A percentile compares a stretch with the other conserved stretches of the same genome.
Evolutionary conservation across 108 stramenopile genomes (phyloP).

Genomic region (Mayamaea pseudoterrestris): DNA sequence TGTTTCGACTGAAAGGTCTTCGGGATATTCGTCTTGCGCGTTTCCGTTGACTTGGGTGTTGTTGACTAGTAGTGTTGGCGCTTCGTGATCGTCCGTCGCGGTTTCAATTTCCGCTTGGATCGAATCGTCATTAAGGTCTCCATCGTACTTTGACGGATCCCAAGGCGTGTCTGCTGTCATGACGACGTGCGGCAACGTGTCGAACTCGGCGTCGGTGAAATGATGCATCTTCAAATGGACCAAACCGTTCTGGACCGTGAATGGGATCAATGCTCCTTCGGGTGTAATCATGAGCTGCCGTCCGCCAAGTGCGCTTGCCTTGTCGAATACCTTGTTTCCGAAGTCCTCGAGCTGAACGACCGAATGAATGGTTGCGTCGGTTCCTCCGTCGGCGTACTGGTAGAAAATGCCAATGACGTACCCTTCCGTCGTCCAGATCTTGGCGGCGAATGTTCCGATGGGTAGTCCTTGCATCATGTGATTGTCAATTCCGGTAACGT

Average conservation of each 20-base stretch:
- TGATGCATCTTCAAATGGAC: constrained; percentile 9
- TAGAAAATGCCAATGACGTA: constrained; percentile 16
- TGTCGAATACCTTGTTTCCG: constrained; percentile 10
- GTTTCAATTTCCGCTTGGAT: too few relatives aligned
- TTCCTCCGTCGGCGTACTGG: constrained; percentile 14
- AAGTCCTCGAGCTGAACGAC: constrained; percentile 11
- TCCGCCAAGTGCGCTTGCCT: constrained; percentile 1
- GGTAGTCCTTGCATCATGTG: constrained; percentile 7
- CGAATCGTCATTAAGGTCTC: constrained; percentile 2
- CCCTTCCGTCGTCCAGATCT: constrained; percentile 5
- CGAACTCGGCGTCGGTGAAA: constrained; percentile 16
- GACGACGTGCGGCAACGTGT: constrained; percentile 18
- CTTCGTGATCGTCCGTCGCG: too few relatives aligned
- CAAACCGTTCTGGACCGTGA: constrained; percentile 10
- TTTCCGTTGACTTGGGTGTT: too few relatives aligned
- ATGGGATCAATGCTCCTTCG: constrained; percentile 17
- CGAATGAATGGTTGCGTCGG: constrained; percentile 17
- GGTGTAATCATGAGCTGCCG: constrained; percentile 14
- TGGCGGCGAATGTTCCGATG: constrained; percentile 17
- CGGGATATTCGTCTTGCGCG: too few relatives aligned
- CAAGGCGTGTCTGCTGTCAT: constrained; percentile 17
- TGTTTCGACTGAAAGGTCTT: too few relatives aligned
- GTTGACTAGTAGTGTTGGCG: too few relatives aligned
- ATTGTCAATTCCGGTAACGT: constrained; percentile 18
- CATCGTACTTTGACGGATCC: constrained; percentile 15